Percentiles rank a stretch among this genome's conserved stretches.
phyloP scores from a whole-genome alignment of 768 basidiomycete genomes.

The Trametes coccinea region DNA sequence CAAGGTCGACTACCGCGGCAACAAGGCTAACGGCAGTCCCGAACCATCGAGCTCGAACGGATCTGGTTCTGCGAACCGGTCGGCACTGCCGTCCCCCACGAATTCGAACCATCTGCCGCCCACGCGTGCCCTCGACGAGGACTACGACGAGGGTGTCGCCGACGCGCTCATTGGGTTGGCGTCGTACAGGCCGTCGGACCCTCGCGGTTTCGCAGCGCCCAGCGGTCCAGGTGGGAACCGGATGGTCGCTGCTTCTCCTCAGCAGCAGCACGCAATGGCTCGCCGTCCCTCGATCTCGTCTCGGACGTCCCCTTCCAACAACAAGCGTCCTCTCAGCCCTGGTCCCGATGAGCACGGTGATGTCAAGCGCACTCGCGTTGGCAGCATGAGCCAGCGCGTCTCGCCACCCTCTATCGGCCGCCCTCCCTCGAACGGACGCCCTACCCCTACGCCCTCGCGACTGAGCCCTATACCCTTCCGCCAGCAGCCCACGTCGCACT shows the following conservation, averaged over 20 bases:
- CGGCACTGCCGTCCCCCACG: constrained; percentile 73
- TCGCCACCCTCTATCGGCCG: constrained; percentile 52
- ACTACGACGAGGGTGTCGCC: constrained; percentile 92
- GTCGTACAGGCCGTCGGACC: constrained; percentile 28
- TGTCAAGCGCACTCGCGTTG: constrained; percentile 65
- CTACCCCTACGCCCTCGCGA: constrained; percentile 52
- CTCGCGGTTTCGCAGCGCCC: constrained; percentile 20
- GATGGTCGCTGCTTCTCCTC: constrained; percentile 14
- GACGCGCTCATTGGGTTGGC: constrained; percentile 77
- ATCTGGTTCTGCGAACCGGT: constrained; percentile 59
- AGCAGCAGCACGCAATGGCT: constrained; percentile 21
- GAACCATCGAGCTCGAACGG: constrained; percentile 68
- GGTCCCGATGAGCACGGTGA: constrained; percentile 58
- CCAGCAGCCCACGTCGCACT: constrained; percentile 66
- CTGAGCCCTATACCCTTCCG: constrained; percentile 76
- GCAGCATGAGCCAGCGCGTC: constrained; percentile 41
- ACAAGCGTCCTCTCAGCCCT: constrained; percentile 75
- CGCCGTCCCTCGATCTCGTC: constrained; percentile 53
- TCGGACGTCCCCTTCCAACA: constrained; percentile 58
- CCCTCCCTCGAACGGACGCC: constrained; percentile 49
- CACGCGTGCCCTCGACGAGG: constrained; percentile 78
- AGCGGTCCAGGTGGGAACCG: constrained; percentile 10
- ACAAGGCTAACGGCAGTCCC: constrained; percentile 49
- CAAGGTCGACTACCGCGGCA: constrained; percentile 26
- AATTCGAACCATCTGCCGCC: constrained; percentile 60